Evolutionary conservation across 306 rosid genomes (phyloP), one percentile per base, ranked within the genome.

Genomic region (Quercus suber): DNA sequence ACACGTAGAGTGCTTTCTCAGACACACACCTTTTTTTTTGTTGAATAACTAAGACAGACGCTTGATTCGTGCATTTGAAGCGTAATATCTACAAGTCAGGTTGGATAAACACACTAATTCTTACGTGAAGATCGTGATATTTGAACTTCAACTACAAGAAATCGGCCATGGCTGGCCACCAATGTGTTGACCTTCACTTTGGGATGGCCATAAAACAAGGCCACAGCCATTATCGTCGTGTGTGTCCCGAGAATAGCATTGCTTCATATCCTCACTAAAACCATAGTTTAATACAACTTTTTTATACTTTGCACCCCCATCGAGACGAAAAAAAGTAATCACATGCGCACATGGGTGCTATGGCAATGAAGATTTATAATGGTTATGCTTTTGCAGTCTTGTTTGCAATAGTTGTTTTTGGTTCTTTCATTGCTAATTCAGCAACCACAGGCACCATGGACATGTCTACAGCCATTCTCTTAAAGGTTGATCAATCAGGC

Each of bases 401-500:
- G 17, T 5, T 67, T 65, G 25, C 9, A 15, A 7, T 65, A 7
- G 3, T 65, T 67, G 52, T 67, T 35, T 31, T 27, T 49, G 31
- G 55, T 21, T 43, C 81, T 60, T 33, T 77, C 21, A 41, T 65
- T 63, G 73, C 76, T 28, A 31, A 52, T 35, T 78, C 82, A 35
- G 71, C 77, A 3, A 56, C 9, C 21, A 20, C 71, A 18, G 64
- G 56, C 52, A 11, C 57, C 31, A 41, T 64, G 41, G 56, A 18
- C 30, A 31, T n/a, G 67, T 25, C 73, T 15, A 17, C 88, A 1
- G 86, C 88, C 6, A 18, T 84, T 76, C 82, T 88, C 67, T 27
- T 85, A 12, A 85, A 77, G 1, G 91, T 88, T 6, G 89, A 88
- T 52, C 82, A 83, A 23, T 78, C 81, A 0, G 91, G 89, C 2